phyloP scores from a whole-genome alignment of 805 yeast species.

The Kodamaea laetipori region DNA sequence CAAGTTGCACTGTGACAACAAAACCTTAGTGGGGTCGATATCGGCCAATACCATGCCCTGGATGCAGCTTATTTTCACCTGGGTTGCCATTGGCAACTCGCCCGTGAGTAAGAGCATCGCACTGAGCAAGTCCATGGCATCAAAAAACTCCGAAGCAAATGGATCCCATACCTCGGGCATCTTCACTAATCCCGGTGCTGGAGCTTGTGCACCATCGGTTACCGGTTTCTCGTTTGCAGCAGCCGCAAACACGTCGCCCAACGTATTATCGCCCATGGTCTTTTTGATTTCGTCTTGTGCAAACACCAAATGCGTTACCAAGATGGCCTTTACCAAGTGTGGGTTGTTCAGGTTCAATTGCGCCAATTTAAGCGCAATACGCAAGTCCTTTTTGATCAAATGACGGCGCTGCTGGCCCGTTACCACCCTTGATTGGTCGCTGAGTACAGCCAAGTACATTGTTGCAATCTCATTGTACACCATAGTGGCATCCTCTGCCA shows the following conservation, averaged over 20 bases:
- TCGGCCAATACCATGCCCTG: constrained; percentile 76
- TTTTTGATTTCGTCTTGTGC: constrained; percentile 66
- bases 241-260: constrained; percentile 20
- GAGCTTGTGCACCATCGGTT: too few species aligned
- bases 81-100: constrained; percentile 62
- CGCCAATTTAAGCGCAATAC: constrained; percentile 69
- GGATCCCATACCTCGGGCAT: constrained; percentile 65
- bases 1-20: constrained; percentile 66
- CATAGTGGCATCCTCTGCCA: constrained; percentile 62
- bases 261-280: constrained; percentile 26
- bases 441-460: constrained; percentile 55
- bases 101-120: constrained; percentile 71
- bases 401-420: constrained; percentile 41
- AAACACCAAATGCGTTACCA: constrained; percentile 61
- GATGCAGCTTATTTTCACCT: constrained; percentile 62
- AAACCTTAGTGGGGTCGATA: constrained; percentile 61
- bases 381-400: constrained; percentile 65
- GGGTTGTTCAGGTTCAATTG: constrained; percentile 55
- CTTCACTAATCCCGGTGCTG: constrained; percentile 21
- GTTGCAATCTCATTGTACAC: constrained; percentile 69
- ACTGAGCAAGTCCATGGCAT: constrained; percentile 72
- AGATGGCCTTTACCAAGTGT: constrained; percentile 53
- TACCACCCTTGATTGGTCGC: constrained; percentile 30
- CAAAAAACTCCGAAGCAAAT: constrained; percentile 75
- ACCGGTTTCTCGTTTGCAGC: constrained; percentile 12